phyloP scores from a whole-genome alignment of 768 basidiomycete genomes.

The Cyclocybe cylindracea region DNA sequence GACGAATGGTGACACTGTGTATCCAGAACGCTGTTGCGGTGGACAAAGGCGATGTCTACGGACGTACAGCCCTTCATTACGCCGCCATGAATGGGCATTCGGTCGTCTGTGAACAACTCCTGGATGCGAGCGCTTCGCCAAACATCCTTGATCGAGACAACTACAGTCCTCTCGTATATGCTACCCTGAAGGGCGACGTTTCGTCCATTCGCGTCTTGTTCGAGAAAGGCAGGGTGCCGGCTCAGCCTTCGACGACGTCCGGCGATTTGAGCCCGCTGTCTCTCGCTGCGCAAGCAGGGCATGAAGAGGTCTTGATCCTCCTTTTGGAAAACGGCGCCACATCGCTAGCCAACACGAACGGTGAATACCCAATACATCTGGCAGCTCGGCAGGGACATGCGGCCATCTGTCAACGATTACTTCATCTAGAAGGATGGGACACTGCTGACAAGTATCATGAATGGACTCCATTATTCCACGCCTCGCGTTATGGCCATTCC shows the following conservation, averaged over 20 bases:
- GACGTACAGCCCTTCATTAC: constrained; percentile 93
- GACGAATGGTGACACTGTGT: constrained; percentile 79
- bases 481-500: constrained; percentile 81
- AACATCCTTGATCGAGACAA: constrained; percentile 88
- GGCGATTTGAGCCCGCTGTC: constrained; percentile 85
- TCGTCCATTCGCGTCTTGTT: constrained; percentile 85
- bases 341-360: constrained; percentile 86
- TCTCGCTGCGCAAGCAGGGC: constrained; percentile 88
- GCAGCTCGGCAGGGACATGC: constrained; percentile 92
- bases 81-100: constrained; percentile 92
- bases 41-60: constrained; percentile 84
- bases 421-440: constrained; percentile 79
- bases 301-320: constrained; percentile 77
- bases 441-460: constrained; percentile 95
- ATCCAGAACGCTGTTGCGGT: constrained; percentile 70
- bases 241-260: constrained; percentile 55
- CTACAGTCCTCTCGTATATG: constrained; percentile 92
- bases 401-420: constrained; percentile 77
- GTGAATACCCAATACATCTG: constrained; percentile 96
- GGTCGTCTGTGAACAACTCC: constrained; percentile 69
- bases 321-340: constrained; percentile 77
- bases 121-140: constrained; percentile 67
- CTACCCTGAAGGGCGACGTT: constrained; percentile 82
- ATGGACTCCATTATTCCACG: constrained; percentile 97
- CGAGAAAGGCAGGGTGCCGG: constrained; percentile 64